Percentiles rank a stretch among this genome's conserved stretches.
Conservation (phyloP, 495 filamentous ascomycete genomes). For the Neurospora tetraspora region DNA sequence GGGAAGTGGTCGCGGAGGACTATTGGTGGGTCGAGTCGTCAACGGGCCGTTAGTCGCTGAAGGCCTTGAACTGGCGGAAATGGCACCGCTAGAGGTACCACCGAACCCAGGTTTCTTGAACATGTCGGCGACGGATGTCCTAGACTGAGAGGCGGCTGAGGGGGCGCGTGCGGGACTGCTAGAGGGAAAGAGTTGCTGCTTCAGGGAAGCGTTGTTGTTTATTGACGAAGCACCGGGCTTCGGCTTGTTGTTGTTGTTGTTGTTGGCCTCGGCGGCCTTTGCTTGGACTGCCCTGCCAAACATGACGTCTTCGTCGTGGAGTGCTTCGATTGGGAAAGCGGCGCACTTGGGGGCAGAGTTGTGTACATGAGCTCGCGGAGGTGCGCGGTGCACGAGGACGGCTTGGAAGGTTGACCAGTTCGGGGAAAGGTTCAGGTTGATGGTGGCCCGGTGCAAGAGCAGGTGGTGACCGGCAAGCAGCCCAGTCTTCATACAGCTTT, state of each 20-base stretch:
- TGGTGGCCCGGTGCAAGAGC: slow-evolving; percentile 15
- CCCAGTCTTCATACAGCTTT: slow-evolving; percentile 22
- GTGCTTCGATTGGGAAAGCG: background rate
- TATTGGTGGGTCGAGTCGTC: slow-evolving; percentile 7
- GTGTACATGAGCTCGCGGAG: slow-evolving; percentile 5
- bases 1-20: background rate
- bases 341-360: background rate
- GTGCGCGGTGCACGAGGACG: background rate
- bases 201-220: slow-evolving; percentile 19
- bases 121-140: slow-evolving; percentile 20
- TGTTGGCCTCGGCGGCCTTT: slow-evolving; percentile 9
- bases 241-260: background rate
- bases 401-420: background rate
- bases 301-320: slow-evolving; percentile 10
- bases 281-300: slow-evolving; percentile 11
- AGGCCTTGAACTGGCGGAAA: background rate
- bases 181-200: slow-evolving; percentile 39
- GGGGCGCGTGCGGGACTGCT: slow-evolving; percentile 28
- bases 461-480: slow-evolving; percentile 12
- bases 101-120: slow-evolving; percentile 9
- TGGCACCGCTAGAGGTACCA: background rate
- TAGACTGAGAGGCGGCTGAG: slow-evolving; percentile 16
- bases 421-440: slow-evolving; percentile 3
- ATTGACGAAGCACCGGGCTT: slow-evolving; percentile 12
- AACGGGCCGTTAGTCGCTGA: slow-evolving; percentile 6